Base-by-base conservation (phyloP, 805 yeast genomes). In the Candida silvatica region DNA sequence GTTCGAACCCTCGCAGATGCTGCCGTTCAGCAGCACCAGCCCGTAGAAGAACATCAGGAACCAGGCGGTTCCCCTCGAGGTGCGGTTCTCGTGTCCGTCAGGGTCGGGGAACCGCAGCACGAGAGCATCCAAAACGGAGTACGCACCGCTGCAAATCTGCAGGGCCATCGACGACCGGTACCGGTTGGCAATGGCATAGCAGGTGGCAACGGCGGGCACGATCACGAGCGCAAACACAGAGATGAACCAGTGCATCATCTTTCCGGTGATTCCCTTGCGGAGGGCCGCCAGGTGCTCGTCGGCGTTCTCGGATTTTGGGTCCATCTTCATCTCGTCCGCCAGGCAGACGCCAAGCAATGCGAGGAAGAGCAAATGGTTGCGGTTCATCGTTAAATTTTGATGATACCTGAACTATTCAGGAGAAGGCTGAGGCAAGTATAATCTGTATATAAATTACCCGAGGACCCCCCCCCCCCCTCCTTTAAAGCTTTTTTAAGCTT, bases 11-110 rank as follows among this genome's bases (percentile, higher is more conserved):
- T 71, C 68, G 17, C 75, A 58, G 7, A 74, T 40, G 19, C 70
- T 62, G 0, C 86, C 88, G 15, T 69, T 43, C 39, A 78, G 67
- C 1, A 79, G 58, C 1, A 74, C 62, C 4, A 57, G 40, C 3
- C 68, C 67, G 31, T 70, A 61, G 29, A 71, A 58, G 18, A 71
- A 49, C 18, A 70, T 51, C 33, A 80, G 58, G 43, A 74, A 69
- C 78, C 81, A 73, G n/a, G 75, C 73, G 0, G 86, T 73, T 1
- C 84, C 85, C 36, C 73, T 63, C 9, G 82, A 73, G 1, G 85
- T 75, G 37, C 70, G 57, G 52, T 79, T 80, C 49, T 81, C 90
- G 37, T 76, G 74, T 27, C 77, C 79, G 35, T 70, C 66, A 24
- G 63, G 62, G 49, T 81, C 90, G 1, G 82, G 78, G 47, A 79